Conservation (phyloP, 2,329 filamentous ascomycete genomes). For the Dactylellina leptospora region DNA sequence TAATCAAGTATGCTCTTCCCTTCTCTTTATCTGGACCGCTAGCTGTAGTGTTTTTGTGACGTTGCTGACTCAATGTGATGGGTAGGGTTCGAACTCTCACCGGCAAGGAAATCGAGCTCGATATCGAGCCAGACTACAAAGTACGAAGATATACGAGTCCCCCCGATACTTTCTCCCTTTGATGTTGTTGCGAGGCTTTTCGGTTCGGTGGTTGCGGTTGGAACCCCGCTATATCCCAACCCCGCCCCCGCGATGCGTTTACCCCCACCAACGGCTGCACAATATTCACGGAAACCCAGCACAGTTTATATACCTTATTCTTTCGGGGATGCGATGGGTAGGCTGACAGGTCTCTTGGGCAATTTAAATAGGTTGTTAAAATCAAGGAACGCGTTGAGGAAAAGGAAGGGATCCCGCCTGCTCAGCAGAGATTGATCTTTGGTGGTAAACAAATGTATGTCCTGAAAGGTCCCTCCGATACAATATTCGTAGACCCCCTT, state of each 20-base stretch:
- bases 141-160: conserved; percentile 64
- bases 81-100: conserved; percentile 92
- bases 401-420: conserved; percentile 97
- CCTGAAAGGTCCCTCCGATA: not conserved
- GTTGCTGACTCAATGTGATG: conserved; percentile 34
- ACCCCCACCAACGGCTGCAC: too few species aligned
- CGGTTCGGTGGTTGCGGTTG: conserved; percentile 11
- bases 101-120: conserved; percentile 98
- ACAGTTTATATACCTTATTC: too few species aligned
- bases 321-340: too few species aligned
- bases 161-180: not conserved
- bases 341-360: too few species aligned
- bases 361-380: conserved; percentile 77
- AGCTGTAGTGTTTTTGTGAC: not conserved
- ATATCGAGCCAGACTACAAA: conserved; percentile 94
- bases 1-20: conserved; percentile 64
- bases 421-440: conserved; percentile 94
- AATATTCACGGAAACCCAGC: too few species aligned
- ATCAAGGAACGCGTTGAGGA: conserved; percentile 99
- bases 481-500: not conserved
- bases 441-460: conserved; percentile 95
- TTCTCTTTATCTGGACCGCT: not conserved
- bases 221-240: conserved; percentile 13
- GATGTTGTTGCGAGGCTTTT: not conserved
- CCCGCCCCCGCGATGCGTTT: conserved; percentile 40